Base-by-base conservation (phyloP, 1,139 yeast genomes). In the Suhomyces choctaworum region DNA sequence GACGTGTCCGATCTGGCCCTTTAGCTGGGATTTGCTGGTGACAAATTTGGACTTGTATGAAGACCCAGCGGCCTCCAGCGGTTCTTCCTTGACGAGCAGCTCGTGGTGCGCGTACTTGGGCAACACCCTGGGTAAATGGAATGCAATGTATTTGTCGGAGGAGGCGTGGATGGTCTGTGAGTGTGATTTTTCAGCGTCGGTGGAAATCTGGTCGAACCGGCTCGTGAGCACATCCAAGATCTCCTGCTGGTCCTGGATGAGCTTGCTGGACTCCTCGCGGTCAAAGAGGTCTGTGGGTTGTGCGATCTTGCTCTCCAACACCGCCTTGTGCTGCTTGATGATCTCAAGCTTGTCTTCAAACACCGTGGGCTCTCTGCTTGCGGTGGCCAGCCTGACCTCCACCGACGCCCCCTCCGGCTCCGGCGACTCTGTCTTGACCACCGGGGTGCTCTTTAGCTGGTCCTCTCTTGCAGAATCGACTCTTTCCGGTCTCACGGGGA, bases 81-180 rank as follows among this genome's bases (percentile, higher is more conserved):
- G 34, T 17, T 39, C 46, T 10, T 36, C 33, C 22, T 44, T 42
- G 3, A 41, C 43, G n/a, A 21, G 31, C 3, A 48, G 40, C 29
- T 50, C 41, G 21, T 61, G 46, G 21, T 61, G 46, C 0, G 95
- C 95, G 31, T 50, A 43, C 15, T 61, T 46, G 0, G 96, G 96
- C 37, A 85, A 60, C 11, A 74, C 60, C 25, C 77, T 73, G 5
- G 96, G 96, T 40, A 89, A 62, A 53, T 89, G 96, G 48, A 88
- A 62, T 33, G 86, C 66, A 42, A 82, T 62, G 41, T 76, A 67
- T 30, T 49, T 47, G 25, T 55, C 56, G 20, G 47, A 47, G 24
- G 29, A 17, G 20, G 6, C 20, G 20, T 6, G 7, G 6, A 8
- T 6, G 8, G 20, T 7, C 7, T 6, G 8, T 8, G 20, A 17